Evolutionary conservation across 2,329 filamentous ascomycete species (phyloP), one percentile per base, ranked within the genome.

Genomic region (Thelonectria discophora): DNA sequence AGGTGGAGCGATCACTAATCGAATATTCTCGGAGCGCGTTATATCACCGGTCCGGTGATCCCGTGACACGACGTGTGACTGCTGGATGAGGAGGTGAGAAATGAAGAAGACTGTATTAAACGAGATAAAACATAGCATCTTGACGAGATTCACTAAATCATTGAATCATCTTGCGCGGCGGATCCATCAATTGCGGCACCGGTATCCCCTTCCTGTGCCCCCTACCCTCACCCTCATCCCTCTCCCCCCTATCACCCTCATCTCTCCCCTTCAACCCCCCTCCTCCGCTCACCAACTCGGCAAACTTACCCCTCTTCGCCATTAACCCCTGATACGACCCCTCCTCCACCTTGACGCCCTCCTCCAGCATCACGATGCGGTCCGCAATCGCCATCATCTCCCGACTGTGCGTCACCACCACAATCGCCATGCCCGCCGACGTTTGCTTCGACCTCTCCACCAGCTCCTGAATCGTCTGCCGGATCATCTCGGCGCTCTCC

Each of bases 371-470:
- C 1, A 94, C 81, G 8, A 97, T 80, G 46, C 86, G 82, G 73
- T 93, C 88, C 1, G 90, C 91, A 60, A 92, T 85, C 59, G 84
- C 83, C 91, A 98, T 97, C 92, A 97, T 96, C 72, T 94, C 90
- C 63, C 81, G 82, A 58, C 84, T 86, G 77, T 97, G 94, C 50
- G 93, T 97, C 40, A 97, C 89, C 21, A 96, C 84, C 15, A 97
- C 81, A 0, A 97, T 86, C 0, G 90, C 90, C 75, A 92, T 84
- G 0, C 79, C 80, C 11, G 52, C 52, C 3, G 64, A 9, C 61
- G 59, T 64, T 37, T 55, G 55, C 17, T 47, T 72, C 56, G 69
- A 64, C 20, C 61, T 58, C 1, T 68, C 63, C 12, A 89, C 79
- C 1, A 95, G 76, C 0, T 72, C 72, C 37, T 75, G 75, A 42